These are phyloP conservation scores for Hanseniaspora valbyensis DNA, from an alignment of 805 yeast genomes.

Conservation along the genomic window DNA sequence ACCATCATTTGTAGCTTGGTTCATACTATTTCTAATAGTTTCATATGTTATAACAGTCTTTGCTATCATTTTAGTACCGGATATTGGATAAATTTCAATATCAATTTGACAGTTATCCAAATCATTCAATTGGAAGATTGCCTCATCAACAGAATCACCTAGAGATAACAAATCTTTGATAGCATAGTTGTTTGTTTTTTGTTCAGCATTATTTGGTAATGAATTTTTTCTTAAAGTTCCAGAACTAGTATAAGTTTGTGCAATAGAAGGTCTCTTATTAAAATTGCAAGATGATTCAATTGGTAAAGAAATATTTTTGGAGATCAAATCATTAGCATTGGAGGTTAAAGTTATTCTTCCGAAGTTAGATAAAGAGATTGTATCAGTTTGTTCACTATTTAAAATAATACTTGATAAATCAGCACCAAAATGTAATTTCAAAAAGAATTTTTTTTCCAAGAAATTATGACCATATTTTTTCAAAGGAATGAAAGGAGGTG, in stretches of 20 bases:
- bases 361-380: constrained; percentile 39
- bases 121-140: constrained; percentile 75
- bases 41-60: constrained; percentile 61
- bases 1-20: constrained; percentile 29
- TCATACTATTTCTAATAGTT: constrained; percentile 33
- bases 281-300: constrained; percentile 31
- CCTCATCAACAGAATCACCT: constrained; percentile 43
- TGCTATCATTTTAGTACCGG: constrained; percentile 85
- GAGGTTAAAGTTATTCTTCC: constrained; percentile 80
- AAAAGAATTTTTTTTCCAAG: constrained; percentile 75
- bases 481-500: constrained; percentile 92
- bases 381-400: constrained; percentile 33
- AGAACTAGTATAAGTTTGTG: not conserved
- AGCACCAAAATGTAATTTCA: constrained; percentile 60
- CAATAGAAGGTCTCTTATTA: not conserved
- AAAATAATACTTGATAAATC: constrained; percentile 37
- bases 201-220: not conserved
- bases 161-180: constrained; percentile 6
- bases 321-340: constrained; percentile 66
- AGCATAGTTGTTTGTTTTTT: constrained; percentile 8
- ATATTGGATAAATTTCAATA: constrained; percentile 85
- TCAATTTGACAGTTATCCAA: constrained; percentile 67
- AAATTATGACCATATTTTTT: constrained; percentile 93
- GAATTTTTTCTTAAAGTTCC: not conserved
- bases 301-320: constrained; percentile 75